A percentile compares a stretch with the other conserved stretches of the same genome.
Evolutionary conservation across 306 rosid genomes (phyloP).

Genomic region (Cajanus cajan): DNA sequence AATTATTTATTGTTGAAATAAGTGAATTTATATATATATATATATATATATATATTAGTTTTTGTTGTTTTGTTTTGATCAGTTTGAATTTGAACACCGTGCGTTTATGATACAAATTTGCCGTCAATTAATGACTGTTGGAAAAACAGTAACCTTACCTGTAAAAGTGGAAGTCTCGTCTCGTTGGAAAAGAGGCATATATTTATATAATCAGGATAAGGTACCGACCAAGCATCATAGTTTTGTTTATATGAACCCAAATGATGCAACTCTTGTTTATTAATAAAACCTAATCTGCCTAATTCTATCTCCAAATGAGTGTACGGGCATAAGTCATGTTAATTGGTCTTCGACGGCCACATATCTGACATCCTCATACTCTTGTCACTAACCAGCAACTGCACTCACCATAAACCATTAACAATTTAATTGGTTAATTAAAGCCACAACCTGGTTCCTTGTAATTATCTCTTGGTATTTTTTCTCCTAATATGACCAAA

Average conservation of each 20-base stretch:
- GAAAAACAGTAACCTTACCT: not conserved
- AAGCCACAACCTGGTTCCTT: slow-evolving; percentile 8
- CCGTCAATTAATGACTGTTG: not conserved
- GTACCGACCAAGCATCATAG: slow-evolving; percentile 59
- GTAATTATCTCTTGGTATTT: slow-evolving; percentile 14
- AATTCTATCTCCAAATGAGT: not conserved
- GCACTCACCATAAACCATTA: not conserved
- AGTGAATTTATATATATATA: too few relatives aligned
- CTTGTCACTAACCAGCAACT: slow-evolving; percentile 1
- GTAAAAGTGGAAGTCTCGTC: not conserved
- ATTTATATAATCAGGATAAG: slow-evolving; percentile 30
- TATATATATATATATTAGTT: too few relatives aligned
- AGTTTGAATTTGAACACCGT: too few relatives aligned
- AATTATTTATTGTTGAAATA: too few relatives aligned
- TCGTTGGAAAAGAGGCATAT: not conserved
- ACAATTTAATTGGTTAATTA: not conserved
- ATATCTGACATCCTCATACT: not conserved
- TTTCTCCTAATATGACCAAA: not conserved
- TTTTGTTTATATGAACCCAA: slow-evolving; percentile 26
- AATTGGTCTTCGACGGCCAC: slow-evolving; percentile 31
- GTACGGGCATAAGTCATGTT: not conserved
- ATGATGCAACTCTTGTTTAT: slow-evolving; percentile 29
- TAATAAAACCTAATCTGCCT: slow-evolving; percentile 41
- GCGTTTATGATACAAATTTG: too few relatives aligned
- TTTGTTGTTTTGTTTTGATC: too few relatives aligned